Base-by-base conservation (phyloP, 2,329 filamentous ascomycete genomes). In the Aspergillus intermedius region DNA sequence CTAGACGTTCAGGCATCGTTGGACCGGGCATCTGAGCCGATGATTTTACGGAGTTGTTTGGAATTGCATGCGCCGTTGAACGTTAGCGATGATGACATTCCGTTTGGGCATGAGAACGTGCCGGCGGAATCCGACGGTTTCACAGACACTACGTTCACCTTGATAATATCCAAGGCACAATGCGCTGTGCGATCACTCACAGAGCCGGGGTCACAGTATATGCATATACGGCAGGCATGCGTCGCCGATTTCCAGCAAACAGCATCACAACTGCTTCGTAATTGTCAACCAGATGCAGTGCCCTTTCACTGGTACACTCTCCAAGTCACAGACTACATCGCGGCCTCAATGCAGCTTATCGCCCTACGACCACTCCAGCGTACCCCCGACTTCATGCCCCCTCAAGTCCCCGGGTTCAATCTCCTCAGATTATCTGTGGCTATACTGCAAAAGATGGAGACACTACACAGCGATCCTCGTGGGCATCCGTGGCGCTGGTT, bases 1-100 rank as follows among this genome's bases (percentile, higher is more conserved):
- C 58, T 67, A 6, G 63, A 66, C 43, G 23, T 66, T 2, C 52
- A 62, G 46, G 59, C 61, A 5, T 59, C 61, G 1, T 53, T 62
- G 6, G 62, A 66, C 43, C 52, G 62, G 12, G 63, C 61, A 23
- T 63, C 62, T 9, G 65, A 65, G 34, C 62, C 61, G n/a, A 66
- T 67, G 60, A 65, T 67, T 55, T 60, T 59, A 48, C 54, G 57
- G 4, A 53, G 45, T 12, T 67, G 63, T 61, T 44, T 66, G 10
- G 46, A 61, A 30, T 54, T 56, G 10, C 55, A 63, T 34, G 53
- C 40, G 3, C 61, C 60, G 5, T 48, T 55, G 3, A 65, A 64
- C 34, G 55, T 63, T 47, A 64, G 64, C 25, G 61, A 66, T 42
- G 55, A 58, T 10, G 61, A 63, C 28, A 54, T 64, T n/a, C 53